Evolutionary conservation across 495 filamentous ascomycete species (phyloP), one percentile per base, ranked within the genome.

Genomic region (Aspergillus coremiiformis): DNA sequence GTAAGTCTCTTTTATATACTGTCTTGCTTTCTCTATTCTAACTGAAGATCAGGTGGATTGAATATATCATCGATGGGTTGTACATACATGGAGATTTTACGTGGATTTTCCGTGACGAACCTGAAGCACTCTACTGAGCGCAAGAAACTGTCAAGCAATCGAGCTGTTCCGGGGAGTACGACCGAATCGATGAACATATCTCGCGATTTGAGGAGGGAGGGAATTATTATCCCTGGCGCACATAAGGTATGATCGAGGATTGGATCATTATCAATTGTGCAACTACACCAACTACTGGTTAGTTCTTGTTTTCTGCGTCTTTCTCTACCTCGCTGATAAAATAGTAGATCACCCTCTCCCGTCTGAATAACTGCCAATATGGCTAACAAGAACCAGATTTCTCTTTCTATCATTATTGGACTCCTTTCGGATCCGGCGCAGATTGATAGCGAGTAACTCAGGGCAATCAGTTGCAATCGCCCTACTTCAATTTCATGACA

Each of bases 181-280:
- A 55, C 12, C 21, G 35, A 11, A 42, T 63, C 9, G 41, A 48
- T 23, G 58, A 51, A 45, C 58, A 60, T 46, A 33, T 45, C 39
- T n/a, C 21, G 39, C 49, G 50, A 44, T 57, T 57, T 29, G 42
- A 53, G 45, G 37, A 44, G 19, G 39, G 41, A n/a, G 55, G 51
- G 33, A 39, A 39, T 29, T 58, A 58, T 49, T 45, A 57, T 53
- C 24, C 43, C 23, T 57, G 44, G 55, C 15, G 53, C 23, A 39
- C 49, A 37, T 27, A 27, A 19, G 39, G 51, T n/a, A 46, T 49
- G 46, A n/a, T 58, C 9, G 22, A 53, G 23, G 55, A 53, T 50
- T 58, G 55, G 51, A 49, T 50, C 5, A 46, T 58, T 27, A 58
- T 58, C 50, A 41, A 54, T 26, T 54, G 55, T 49, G 55, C 46